A percentile compares a stretch with the other conserved stretches of the same genome.
phyloP scores from a whole-genome alignment of 805 yeast genomes.

The Cyberlindnera mrakii region DNA sequence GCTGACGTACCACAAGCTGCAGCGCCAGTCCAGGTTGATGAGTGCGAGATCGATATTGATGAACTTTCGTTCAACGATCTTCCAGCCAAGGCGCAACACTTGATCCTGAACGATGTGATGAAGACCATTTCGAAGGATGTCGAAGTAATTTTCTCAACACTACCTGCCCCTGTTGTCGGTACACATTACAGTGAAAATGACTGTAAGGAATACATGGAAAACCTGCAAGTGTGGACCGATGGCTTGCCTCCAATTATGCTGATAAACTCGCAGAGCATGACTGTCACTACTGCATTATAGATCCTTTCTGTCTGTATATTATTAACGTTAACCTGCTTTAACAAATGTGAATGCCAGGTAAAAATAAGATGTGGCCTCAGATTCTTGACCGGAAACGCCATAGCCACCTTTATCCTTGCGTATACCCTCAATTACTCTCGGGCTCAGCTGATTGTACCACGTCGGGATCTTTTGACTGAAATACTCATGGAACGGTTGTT shows the following conservation, averaged over 20 bases:
- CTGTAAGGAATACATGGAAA: conserved; percentile 68
- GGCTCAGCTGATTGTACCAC: conserved; percentile 52
- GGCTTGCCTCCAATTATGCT: conserved; percentile 78
- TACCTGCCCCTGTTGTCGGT: conserved; percentile 84
- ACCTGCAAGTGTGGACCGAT: conserved; percentile 73
- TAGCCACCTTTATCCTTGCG: conserved; percentile 60
- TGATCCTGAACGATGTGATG: conserved; percentile 86
- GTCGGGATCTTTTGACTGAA: conserved; percentile 74
- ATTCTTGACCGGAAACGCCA: conserved; percentile 85
- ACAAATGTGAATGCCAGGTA: conserved; percentile 82
- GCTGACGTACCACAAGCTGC: neutral
- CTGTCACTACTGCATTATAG: conserved; percentile 88
- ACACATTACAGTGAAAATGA: conserved; percentile 67
- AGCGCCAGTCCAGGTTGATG: neutral
- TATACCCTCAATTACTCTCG: conserved; percentile 61
- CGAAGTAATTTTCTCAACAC: conserved; percentile 77
- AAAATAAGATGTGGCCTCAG: conserved; percentile 74
- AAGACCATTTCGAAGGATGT: conserved; percentile 52
- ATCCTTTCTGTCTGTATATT: neutral
- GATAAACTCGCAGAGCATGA: conserved; percentile 88
- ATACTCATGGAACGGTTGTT: conserved; percentile 74
- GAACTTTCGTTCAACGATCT: conserved; percentile 66
- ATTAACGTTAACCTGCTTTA: conserved; percentile 31
- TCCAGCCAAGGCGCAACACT: conserved; percentile 89
- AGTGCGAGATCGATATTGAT: conserved; percentile 25